Evolutionary conservation across 441 rosid genomes (phyloP), one percentile per base, ranked within the genome.

Genomic region (Croton laevigatus): DNA sequence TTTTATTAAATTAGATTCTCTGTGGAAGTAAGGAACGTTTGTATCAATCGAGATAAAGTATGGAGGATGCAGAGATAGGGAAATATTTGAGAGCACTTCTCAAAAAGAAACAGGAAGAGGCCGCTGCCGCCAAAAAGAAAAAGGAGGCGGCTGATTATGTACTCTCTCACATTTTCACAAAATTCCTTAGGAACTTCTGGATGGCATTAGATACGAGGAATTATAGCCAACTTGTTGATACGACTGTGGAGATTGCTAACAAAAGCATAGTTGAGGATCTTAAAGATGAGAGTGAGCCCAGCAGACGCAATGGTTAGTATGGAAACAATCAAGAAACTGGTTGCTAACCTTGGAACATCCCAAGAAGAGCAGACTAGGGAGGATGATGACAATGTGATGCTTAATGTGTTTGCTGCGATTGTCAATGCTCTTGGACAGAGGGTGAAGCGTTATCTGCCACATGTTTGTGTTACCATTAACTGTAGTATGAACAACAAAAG

Each of bases 401-500:
- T 94, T 75, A 94, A 94, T 78, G 97, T 97, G 73, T 94, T 94
- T 65, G 97, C 97, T 75, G 98, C 98, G 42, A 94, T 94, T 66
- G 99, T 94, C 74, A 94, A 92, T 81, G 79, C 93, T 60, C 96
- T 94, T 69, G 98, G 99, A 63, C 97, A 86, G 86, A 81, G 98
- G 73, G 99, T 92, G 75, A 94, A 94, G 76, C 97, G 96, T 54
- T 92, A 92, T 73, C 97, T 94, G 81, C 99, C 99, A 36, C 99
- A 92, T 86, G 89, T 94, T 51, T 94, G 99, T 81, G 98, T 97
- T 83, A 92, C 98, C 75, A 92, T 94, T 62, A 94, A 94, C 84
- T 94, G 99, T 98, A 91, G 99, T n/a, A 59, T 94, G 85, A 92
- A 92, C 84, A 89, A 91, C 91, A 92, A 92, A 83, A 90, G 97